Evolutionary conservation across 768 basidiomycete species (phyloP).

Genomic region (Lepiota brunneoincarnata): DNA sequence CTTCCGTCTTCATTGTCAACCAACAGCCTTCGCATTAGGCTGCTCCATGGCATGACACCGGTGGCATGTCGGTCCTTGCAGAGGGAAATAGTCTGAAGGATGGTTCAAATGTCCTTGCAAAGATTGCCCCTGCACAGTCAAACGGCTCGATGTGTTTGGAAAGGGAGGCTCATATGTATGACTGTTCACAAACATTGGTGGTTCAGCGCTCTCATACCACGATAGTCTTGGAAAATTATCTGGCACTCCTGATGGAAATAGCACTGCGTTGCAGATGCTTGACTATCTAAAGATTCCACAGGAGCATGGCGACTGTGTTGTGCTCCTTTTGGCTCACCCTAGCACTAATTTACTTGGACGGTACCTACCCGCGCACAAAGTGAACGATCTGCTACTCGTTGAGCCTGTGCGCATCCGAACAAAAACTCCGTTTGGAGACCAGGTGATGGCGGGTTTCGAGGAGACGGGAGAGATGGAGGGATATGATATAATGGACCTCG

Average conservation of each 20-base stretch:
- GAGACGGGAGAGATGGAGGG: conserved; percentile 52
- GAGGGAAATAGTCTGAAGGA: conserved; percentile 72
- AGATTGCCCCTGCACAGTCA: conserved; percentile 70
- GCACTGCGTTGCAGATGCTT: conserved; percentile 53
- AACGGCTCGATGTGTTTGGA: conserved; percentile 73
- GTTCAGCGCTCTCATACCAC: not conserved
- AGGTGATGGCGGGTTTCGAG: conserved; percentile 42
- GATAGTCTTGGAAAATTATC: conserved; percentile 51
- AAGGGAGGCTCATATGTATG: conserved; percentile 71
- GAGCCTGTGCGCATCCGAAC: conserved; percentile 45
- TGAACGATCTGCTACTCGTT: conserved; percentile 65
- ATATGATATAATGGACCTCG: conserved; percentile 74
- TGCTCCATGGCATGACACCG: conserved; percentile 67
- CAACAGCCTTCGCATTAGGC: conserved; percentile 37
- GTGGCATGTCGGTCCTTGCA: conserved; percentile 65
- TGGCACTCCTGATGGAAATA: conserved; percentile 46
- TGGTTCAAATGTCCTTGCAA: conserved; percentile 64
- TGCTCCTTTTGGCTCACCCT: conserved; percentile 69
- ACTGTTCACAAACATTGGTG: not conserved
- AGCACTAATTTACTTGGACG: conserved; percentile 66
- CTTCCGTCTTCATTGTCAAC: not conserved
- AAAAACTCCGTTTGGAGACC: conserved; percentile 43
- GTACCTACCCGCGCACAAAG: conserved; percentile 65
- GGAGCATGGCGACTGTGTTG: conserved; percentile 63
- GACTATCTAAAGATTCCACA: conserved; percentile 69